Evolutionary conservation across 1,139 yeast genomes (phyloP), one percentile per base, ranked within the genome.

Genomic region (Blastobotrys elegans): DNA sequence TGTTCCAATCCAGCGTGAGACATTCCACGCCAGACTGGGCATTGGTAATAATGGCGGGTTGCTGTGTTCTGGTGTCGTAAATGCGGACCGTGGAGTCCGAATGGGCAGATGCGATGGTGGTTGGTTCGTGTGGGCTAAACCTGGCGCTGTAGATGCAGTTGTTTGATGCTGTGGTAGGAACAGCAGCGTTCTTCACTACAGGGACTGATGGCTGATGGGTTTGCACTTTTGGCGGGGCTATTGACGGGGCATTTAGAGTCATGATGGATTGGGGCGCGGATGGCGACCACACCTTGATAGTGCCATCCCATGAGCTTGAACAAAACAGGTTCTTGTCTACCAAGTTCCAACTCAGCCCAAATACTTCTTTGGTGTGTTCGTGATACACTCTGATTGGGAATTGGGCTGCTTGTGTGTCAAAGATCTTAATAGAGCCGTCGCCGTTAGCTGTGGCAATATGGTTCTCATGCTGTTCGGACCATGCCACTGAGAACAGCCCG

Each of bases 221-320:
- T n/a, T 14, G 22, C 3, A 31, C 38, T 3, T 35, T 32, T 16
- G 50, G 41, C 6, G 40, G 26, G 6, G 29, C 47, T 16, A 44
- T 36, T 26, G 49, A 45, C 10, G 51, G 55, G 13, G 54, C 53
- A 37, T 49, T 58, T 47, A 88, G 68, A 0, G 95, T 87, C 50
- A 77, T 44, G 47, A 88, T 51, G 16, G 94, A 82, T n/a, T 18
- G 8, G 13, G 71, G 70, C 46, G 92, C 71, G 29, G 68, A 68
- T 0, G 95, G 92, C 0, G 81, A 67, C 83, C 83, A 79, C 7
- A 92, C 62, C 65, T 87, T 88, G 43, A 90, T 77, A 1, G 84
- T 72, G 0, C 97, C 96, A 65, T 92, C 97, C 97, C 97, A 92
- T 20, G 95, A 84, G 24, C 90, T 76, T 18, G 92, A 76, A 35